These are phyloP conservation scores for Alternaria infectoria DNA, from an alignment of 2,329 filamentous ascomycete genomes.

Conservation along the genomic window DNA sequence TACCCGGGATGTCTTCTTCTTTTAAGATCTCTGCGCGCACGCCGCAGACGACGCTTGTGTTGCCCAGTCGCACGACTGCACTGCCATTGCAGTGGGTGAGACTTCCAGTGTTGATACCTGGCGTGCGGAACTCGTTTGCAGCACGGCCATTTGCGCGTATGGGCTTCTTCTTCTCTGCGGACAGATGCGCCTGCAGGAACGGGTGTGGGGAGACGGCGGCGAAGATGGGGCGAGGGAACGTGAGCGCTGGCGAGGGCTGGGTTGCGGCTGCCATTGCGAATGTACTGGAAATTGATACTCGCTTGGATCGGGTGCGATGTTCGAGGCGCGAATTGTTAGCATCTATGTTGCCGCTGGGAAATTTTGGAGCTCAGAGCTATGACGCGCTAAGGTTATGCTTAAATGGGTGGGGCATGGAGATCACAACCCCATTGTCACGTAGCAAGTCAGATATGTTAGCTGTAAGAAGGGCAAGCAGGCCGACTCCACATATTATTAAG, in stretches of 20 bases:
- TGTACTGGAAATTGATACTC: background rate
- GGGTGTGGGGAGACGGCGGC: conserved; percentile 88
- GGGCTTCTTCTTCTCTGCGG: conserved; percentile 63
- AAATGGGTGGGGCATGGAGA: conserved; percentile 13
- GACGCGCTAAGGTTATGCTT: conserved; percentile 28
- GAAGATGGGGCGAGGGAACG: conserved; percentile 73
- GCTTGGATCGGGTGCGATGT: background rate
- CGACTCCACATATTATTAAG: background rate
- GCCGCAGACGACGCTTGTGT: conserved; percentile 94
- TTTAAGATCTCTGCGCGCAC: conserved; percentile 85
- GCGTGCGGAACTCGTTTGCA: conserved; percentile 70
- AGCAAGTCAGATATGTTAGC: background rate
- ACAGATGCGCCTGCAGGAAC: conserved; percentile 88
- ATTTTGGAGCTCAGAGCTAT: conserved; percentile 37
- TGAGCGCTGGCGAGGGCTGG: conserved; percentile 43
- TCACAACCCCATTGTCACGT: conserved; percentile 1
- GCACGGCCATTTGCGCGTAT: conserved; percentile 82
- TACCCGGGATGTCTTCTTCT: conserved; percentile 74
- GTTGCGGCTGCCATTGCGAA: conserved; percentile 31
- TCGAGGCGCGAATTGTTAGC: background rate
- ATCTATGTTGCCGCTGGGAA: conserved; percentile 17
- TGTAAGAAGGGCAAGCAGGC: background rate
- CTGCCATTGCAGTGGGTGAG: conserved; percentile 90
- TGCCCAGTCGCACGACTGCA: conserved; percentile 83
- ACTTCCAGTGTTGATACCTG: conserved; percentile 81